Evolutionary conservation across 2,329 filamentous ascomycete genomes (phyloP), one percentile per base, ranked within the genome.

Genomic region (Escovopsis sp.): DNA sequence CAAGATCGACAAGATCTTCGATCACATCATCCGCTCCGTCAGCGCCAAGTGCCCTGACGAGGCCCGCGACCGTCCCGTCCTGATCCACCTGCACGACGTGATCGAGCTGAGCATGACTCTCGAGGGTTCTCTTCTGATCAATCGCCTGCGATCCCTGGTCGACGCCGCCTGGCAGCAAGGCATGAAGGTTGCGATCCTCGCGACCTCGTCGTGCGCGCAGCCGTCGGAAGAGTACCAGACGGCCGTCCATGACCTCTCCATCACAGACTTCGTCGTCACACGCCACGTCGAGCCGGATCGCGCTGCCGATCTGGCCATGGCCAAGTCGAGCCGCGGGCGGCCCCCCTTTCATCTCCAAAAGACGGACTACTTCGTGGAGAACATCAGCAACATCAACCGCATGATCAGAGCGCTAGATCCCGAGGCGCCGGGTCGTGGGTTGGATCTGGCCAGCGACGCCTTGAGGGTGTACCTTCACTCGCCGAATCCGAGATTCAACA

Each of bases 1-100:
- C 27, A 79, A 79, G 51, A 58, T 76, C 39, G 65, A 66, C 35
- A 62, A 68, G 23, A 62, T 69, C 6, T 45, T 80, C 29, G 70
- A 76, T 32, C 61, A 67, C 32, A 55, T 80, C n/a, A 55, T 76
- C 18, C 55, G 58, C 31, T 61, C 66, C 3, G 61, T 64, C 4
- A 57, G 66, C 18, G 37, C 49, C 15, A 59, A 55, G 37, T 43
- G 53, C 15, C 9, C 21, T n/a, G 45, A 53, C 5, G 41, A 44
- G 19, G 32, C 43, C 6, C 47, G 51, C 45, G 50, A 47, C 50
- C 65, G 53, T 16, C 66, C 65, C 17, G 66, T 86, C 7, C 76
- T 96, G 39, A 65, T 92, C 27, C 84, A 84, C 46, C 61, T 94
- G 11, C 73, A 81, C 50, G 84, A 96, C 52, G 81, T 85, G 48